Base-by-base conservation (phyloP, 177 flowering plant species). In the Tripterygium wilfordii region DNA sequence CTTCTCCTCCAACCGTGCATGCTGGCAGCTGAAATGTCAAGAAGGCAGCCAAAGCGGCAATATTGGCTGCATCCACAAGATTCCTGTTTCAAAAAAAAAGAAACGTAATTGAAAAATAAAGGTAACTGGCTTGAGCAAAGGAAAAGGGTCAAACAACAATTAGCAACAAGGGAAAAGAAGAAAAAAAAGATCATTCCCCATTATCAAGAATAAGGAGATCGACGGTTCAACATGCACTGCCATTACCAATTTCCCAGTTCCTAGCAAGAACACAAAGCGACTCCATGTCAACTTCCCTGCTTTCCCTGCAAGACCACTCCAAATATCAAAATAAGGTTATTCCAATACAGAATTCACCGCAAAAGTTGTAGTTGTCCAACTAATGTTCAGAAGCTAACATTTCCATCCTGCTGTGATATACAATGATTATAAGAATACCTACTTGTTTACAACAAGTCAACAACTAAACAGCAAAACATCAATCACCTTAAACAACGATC, bases 401-500 rank as follows among this genome's bases (percentile, higher is more conserved):
- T n/a, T n/a, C n/a, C n/a, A n/a, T n/a, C n/a, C n/a, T n/a, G n/a
- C n/a, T n/a, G n/a, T n/a, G n/a, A n/a, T n/a, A n/a, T n/a, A n/a
- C n/a, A n/a, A n/a, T n/a, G n/a, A n/a, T n/a, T n/a, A n/a, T n/a
- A n/a, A n/a, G n/a, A n/a, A n/a, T n/a, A n/a, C n/a, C n/a, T n/a
- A n/a, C n/a, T n/a, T 5, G 10, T 30, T 30, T 30, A 30, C 7
- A 6, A 7, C 12, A 30, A 30, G 7, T 6, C 7, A 30, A n/a
- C n/a, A n/a, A n/a, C n/a, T n/a, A n/a, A n/a, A n/a, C n/a, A n/a
- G n/a, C n/a, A n/a, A n/a, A n/a, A n/a, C n/a, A n/a, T n/a, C n/a
- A n/a, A n/a, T n/a, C n/a, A 79, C 98, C 96, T 80, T 51, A 89
- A 63, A 43, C 99, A 97, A 39, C 97, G 89, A 60, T 92, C 97